Conservation (phyloP, 768 basidiomycete species). For the Panaeolus papilionaceus region DNA sequence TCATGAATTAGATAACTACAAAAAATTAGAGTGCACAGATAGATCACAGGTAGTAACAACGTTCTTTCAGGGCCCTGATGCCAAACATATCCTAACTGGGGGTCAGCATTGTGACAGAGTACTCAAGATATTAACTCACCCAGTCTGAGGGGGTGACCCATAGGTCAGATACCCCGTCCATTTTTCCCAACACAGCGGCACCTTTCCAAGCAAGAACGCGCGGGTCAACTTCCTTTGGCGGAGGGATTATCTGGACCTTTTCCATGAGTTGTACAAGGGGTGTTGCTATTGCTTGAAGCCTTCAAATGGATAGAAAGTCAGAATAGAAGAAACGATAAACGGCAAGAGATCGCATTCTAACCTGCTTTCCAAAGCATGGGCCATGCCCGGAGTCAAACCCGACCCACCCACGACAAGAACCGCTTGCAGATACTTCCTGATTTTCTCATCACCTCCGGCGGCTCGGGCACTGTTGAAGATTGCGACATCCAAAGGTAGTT, state of each 20-base stretch:
- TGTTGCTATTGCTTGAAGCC: slow-evolving; percentile 84
- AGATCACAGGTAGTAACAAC: slow-evolving; percentile 78
- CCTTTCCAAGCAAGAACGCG: slow-evolving; percentile 95
- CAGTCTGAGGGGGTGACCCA: slow-evolving; percentile 92
- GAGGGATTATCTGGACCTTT: slow-evolving; percentile 91
- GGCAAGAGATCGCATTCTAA: slow-evolving; percentile 34
- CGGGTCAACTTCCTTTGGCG: slow-evolving; percentile 93
- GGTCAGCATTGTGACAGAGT: slow-evolving; percentile 9
- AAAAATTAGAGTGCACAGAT: slow-evolving; percentile 6
- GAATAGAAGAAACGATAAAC: slow-evolving; percentile 7
- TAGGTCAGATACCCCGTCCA: slow-evolving; percentile 88
- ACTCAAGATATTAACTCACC: slow-evolving; percentile 47
- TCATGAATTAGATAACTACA: neutral
- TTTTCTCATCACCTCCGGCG: slow-evolving; percentile 87
- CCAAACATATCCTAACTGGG: slow-evolving; percentile 69
- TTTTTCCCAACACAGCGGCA: slow-evolving; percentile 86
- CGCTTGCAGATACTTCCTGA: slow-evolving; percentile 87
- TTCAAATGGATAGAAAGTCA: slow-evolving; percentile 30
- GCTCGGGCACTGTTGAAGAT: slow-evolving; percentile 93
- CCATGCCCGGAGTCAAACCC: slow-evolving; percentile 81
- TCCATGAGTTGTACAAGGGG: slow-evolving; percentile 85
- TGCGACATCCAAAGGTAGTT: slow-evolving; percentile 90
- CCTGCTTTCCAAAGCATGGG: slow-evolving; percentile 90
- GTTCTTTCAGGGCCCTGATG: slow-evolving; percentile 81
- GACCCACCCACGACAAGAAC: slow-evolving; percentile 90